Base-by-base conservation (phyloP, 352 stramenopile species). In the Phytopythium ostracodes region DNA sequence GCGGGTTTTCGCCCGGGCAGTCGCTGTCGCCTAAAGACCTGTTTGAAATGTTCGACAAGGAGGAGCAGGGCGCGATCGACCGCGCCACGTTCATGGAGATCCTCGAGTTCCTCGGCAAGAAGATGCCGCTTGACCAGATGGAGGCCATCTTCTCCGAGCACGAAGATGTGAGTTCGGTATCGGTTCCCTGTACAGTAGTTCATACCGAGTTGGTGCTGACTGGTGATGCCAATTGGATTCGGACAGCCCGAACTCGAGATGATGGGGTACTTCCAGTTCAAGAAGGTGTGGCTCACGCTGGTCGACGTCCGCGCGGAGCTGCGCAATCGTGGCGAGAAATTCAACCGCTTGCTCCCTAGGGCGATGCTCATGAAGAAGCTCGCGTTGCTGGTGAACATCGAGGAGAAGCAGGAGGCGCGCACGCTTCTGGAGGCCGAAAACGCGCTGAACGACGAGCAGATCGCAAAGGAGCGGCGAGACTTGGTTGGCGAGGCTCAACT, bases 21-120 rank as follows among this genome's bases (percentile, higher is more conserved):
- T 75, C 79, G n/a, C 51, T 94, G 14, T 77, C 76, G 2, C 83
- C 83, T 0, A 94, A 92, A 25, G 83, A 94, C 59, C 17, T 92
- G 31, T 94, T 94, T 36, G 76, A 88, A 12, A 92, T 94, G 77
- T 94, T 89, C 58, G 85, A 92, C 61, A 74, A 70, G 4, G 79
- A 89, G 0, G 83, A 91, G 33, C 63, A 87, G 64, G 81, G 83
- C n/a, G 73, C 68, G 18, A 77, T 94, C 18, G 83, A 91, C 58
- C 72, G 81, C 51, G 78, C 63, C 2, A 79, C 76, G 38, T 94
- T 94, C 64, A 69, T 87, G 43, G 77, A 86, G 56, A 59, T 92
- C 4, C 77, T 92, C 24, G 73, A 72, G 54, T 92, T 93, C 51
- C 69, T 93, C 8, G 82, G 81, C 35, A 71, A 75, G 52, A 85